Evolutionary conservation across 495 filamentous ascomycete species (phyloP).

Genomic region (Chaetomidium leptoderma): DNA sequence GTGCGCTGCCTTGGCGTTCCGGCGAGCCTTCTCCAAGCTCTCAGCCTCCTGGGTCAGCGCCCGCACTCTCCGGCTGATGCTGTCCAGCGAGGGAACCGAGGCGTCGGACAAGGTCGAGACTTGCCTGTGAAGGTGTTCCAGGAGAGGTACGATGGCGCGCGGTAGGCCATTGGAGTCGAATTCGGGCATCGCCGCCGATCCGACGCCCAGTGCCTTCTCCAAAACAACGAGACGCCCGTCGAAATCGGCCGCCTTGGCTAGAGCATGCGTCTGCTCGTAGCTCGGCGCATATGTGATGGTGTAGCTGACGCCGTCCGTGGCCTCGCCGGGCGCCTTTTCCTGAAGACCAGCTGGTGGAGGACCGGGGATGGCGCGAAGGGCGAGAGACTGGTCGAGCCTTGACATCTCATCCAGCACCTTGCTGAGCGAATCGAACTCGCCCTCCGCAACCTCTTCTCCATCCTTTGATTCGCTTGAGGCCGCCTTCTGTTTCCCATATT

Average conservation of each 20-base stretch:
- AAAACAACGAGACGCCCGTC: slow-evolving; percentile 72
- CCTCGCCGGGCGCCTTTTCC: slow-evolving; percentile 6
- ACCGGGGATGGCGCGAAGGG: slow-evolving; percentile 27
- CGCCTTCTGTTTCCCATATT: slow-evolving; percentile 52
- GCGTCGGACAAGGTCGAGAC: slow-evolving; percentile 60
- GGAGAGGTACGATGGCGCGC: slow-evolving; percentile 69
- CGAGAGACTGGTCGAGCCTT: slow-evolving; percentile 29
- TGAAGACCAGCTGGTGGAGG: slow-evolving; percentile 17
- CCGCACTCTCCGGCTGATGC: slow-evolving; percentile 65
- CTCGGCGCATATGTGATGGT: slow-evolving; percentile 53
- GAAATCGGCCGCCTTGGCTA: slow-evolving; percentile 82
- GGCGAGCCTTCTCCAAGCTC: slow-evolving; percentile 65
- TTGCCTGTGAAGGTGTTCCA: slow-evolving; percentile 72
- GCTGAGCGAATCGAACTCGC: slow-evolving; percentile 56
- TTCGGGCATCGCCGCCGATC: slow-evolving; percentile 61
- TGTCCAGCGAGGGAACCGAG: slow-evolving; percentile 65
- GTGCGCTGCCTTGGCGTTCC: slow-evolving; percentile 63
- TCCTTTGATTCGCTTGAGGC: slow-evolving; percentile 30
- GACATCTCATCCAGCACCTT: slow-evolving; percentile 59
- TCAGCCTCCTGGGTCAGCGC: slow-evolving; percentile 77
- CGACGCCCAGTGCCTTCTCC: slow-evolving; percentile 78
- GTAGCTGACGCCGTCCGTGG: slow-evolving; percentile 39
- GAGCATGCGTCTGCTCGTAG: slow-evolving; percentile 58
- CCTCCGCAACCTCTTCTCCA: slow-evolving; percentile 31
- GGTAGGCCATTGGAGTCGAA: slow-evolving; percentile 52